Conservation (phyloP, 108 stramenopile species). For the Nitzschia putrida region DNA sequence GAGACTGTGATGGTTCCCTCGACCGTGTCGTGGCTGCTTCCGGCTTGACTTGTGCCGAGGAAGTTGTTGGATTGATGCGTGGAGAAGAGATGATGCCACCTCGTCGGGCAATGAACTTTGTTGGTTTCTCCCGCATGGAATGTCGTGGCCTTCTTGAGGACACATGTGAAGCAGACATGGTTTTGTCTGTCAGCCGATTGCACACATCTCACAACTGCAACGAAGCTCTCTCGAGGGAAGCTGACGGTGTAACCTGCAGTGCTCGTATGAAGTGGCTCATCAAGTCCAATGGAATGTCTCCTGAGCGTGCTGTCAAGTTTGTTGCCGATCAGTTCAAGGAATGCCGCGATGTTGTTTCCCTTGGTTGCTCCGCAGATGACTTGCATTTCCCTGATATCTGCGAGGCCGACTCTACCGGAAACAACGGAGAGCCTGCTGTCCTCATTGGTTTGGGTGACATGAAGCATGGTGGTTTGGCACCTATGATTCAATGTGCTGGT, state of each 20-base stretch:
- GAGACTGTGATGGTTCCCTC: constrained; percentile 9
- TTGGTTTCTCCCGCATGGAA: constrained; percentile 15
- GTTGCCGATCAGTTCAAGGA: constrained; percentile 18
- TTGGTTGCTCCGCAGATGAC: constrained; percentile 3
- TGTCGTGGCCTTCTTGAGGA: constrained; percentile 10
- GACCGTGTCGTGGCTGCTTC: constrained; percentile 5
- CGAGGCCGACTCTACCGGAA: not conserved
- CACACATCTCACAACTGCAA: constrained; percentile 7
- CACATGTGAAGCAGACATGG: constrained; percentile 14
- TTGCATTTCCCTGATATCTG: constrained; percentile 14
- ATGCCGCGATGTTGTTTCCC: constrained; percentile 17
- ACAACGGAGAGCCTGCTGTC: constrained; percentile 1
- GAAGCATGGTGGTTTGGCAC: not conserved
- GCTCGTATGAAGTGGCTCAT: constrained; percentile 17
- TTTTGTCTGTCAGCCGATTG: constrained; percentile 16
- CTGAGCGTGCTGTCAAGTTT: constrained; percentile 3
- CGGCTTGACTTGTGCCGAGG: constrained; percentile 13
- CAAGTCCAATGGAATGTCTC: not conserved
- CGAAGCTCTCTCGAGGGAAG: constrained; percentile 2
- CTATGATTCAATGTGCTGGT: constrained; percentile 17
- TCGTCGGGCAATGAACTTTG: constrained; percentile 15
- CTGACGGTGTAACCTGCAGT: constrained; percentile 14
- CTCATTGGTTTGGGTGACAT: constrained; percentile 4
- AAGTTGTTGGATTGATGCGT: constrained; percentile 12
- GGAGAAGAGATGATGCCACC: constrained; percentile 24